A percentile compares a stretch with the other conserved stretches of the same genome.
Conservation (phyloP, 1,284 basidiomycete species). For the Rugosomyces carneus region DNA sequence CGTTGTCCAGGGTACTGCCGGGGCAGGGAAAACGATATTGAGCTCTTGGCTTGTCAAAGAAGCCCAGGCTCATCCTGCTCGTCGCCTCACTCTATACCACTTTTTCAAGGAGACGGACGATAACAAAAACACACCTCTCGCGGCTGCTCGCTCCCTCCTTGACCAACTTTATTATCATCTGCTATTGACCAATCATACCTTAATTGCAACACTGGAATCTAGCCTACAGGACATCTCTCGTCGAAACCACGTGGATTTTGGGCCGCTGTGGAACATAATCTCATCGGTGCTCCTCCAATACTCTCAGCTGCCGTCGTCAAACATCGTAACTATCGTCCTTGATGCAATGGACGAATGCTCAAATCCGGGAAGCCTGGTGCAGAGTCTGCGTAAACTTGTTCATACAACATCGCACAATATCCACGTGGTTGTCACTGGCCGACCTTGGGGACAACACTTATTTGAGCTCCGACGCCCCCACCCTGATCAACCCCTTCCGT, state of each 20-base stretch:
- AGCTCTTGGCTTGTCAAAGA: conserved; percentile 1
- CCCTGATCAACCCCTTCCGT: not conserved
- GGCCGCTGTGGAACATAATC: not conserved
- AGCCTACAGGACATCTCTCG: not conserved
- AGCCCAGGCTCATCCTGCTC: not conserved
- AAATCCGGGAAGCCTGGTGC: not conserved
- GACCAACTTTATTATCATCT: not conserved
- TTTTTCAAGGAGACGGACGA: not conserved
- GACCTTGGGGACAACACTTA: not conserved
- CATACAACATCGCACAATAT: not conserved
- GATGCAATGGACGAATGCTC: not conserved
- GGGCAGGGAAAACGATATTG: conserved; percentile 3
- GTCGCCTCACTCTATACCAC: not conserved
- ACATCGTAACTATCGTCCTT: not conserved
- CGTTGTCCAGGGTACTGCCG: not conserved
- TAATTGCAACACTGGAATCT: not conserved
- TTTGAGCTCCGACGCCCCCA: not conserved
- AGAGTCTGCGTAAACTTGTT: not conserved
- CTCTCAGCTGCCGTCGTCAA: not conserved
- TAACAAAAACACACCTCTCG: not conserved
- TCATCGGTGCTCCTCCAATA: not conserved
- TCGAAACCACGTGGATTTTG: not conserved
- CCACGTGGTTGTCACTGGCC: not conserved
- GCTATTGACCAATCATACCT: not conserved
- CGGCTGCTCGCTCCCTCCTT: conserved; percentile 1